Percentiles rank a stretch among this genome's conserved stretches.
phyloP scores from a whole-genome alignment of 108 stramenopile genomes.

The Schizochytrium sp. region DNA sequence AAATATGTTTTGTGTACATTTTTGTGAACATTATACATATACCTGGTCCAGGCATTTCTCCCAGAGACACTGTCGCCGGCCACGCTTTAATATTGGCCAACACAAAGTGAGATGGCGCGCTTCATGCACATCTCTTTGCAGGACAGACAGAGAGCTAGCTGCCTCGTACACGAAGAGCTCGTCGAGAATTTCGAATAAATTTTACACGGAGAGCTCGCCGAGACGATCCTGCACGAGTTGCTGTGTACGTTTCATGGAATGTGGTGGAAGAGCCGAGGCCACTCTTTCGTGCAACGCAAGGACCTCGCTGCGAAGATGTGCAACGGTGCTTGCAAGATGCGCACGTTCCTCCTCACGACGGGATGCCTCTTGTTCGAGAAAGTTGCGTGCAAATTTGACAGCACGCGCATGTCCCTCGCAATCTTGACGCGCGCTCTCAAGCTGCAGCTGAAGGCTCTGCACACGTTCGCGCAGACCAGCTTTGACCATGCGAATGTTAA shows the following conservation, averaged over 20 bases:
- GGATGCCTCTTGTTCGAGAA: background rate
- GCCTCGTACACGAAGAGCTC: no score
- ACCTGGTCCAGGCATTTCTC: no score
- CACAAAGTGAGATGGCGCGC: no score
- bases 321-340: background rate
- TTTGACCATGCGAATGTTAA: background rate
- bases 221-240: background rate
- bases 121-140: no score
- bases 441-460: background rate
- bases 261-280: background rate
- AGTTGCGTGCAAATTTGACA: conserved; percentile 13
- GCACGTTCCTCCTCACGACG: background rate
- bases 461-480: background rate
- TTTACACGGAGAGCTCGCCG: background rate
- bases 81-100: no score
- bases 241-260: background rate
- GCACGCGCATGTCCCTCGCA: background rate
- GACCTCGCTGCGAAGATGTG: background rate
- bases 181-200: no score
- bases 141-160: no score
- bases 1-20: no score
- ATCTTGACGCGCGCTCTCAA: background rate
- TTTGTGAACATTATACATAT: no score
- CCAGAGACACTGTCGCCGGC: no score
- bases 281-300: background rate